Evolutionary conservation across 2,329 filamentous ascomycete species (phyloP).

Genomic region (Phyllosticta citribraziliensis): DNA sequence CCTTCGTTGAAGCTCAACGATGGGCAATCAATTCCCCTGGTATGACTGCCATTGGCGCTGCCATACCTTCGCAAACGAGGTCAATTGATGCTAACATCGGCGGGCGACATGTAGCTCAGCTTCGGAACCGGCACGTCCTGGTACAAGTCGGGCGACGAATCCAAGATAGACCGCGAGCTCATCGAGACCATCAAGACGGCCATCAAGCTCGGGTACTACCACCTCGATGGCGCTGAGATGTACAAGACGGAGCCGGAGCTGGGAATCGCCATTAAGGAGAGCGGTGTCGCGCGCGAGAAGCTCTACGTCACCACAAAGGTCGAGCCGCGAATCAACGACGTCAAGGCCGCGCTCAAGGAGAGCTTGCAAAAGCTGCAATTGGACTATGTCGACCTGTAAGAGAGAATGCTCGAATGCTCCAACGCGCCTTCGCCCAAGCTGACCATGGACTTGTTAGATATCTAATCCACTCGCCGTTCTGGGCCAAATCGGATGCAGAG

Average conservation of each 20-base stretch:
- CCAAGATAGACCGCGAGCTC: slow-evolving; percentile 46
- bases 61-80: neutral
- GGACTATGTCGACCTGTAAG: slow-evolving; percentile 53
- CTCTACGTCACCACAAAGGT: slow-evolving; percentile 49
- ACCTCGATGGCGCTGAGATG: slow-evolving; percentile 65
- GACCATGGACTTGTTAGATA: slow-evolving; percentile 32
- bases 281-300: slow-evolving; percentile 35
- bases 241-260: slow-evolving; percentile 44
- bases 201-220: slow-evolving; percentile 59
- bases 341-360: slow-evolving; percentile 43
- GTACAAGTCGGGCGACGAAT: slow-evolving; percentile 43
- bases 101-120: slow-evolving; percentile 43
- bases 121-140: slow-evolving; percentile 66
- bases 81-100: neutral
- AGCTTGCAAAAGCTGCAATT: slow-evolving; percentile 52
- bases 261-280: slow-evolving; percentile 37
- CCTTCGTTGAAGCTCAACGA: slow-evolving; percentile 62
- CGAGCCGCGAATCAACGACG: slow-evolving; percentile 42
- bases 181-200: slow-evolving; percentile 51
- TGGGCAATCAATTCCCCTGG: slow-evolving; percentile 62
- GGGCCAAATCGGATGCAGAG: slow-evolving; percentile 42
- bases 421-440: neutral
- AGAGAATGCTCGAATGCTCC: neutral
- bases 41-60: slow-evolving; percentile 19
- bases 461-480: slow-evolving; percentile 53